Evolutionary conservation across 441 rosid species (phyloP).

Genomic region (Pelargonium cotyledonis): DNA sequence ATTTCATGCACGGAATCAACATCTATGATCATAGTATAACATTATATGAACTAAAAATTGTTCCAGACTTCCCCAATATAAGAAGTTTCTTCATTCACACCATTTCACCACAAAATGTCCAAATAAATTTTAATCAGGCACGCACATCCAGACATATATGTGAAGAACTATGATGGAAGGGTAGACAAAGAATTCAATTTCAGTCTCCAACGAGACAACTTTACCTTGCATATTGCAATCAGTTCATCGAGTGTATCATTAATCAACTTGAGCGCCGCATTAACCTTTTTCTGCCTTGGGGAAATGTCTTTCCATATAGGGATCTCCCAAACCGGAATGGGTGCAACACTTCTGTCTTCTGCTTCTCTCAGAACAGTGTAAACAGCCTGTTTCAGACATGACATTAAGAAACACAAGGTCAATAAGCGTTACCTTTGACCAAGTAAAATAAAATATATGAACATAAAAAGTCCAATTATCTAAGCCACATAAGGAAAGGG

Average conservation of each 20-base stretch:
- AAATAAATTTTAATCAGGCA: neutral
- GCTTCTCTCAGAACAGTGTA: conserved; percentile 91
- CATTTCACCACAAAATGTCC: neutral
- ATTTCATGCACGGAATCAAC: neutral
- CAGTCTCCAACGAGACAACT: conserved; percentile 7
- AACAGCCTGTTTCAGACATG: conserved; percentile 57
- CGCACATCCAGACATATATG: neutral
- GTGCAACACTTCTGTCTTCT: conserved; percentile 90
- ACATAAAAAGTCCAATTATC: conserved; percentile 11
- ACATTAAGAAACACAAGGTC: conserved; percentile 15
- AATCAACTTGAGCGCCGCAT: conserved; percentile 68
- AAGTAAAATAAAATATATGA: neutral
- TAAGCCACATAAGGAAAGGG: conserved; percentile 8
- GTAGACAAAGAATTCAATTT: too few relatives aligned
- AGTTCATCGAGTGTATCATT: conserved; percentile 70
- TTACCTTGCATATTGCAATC: conserved; percentile 88
- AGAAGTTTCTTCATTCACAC: neutral
- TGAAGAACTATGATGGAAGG: neutral
- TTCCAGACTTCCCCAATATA: neutral
- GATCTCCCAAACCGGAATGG: conserved; percentile 87
- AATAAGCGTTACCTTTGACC: neutral
- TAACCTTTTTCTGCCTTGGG: conserved; percentile 75
- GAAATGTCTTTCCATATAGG: conserved; percentile 95
- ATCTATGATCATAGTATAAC: neutral
- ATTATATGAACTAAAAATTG: neutral